Evolutionary conservation across 495 filamentous ascomycete genomes (phyloP), one percentile per base, ranked within the genome.

Genomic region (Tetracladium setigerum): DNA sequence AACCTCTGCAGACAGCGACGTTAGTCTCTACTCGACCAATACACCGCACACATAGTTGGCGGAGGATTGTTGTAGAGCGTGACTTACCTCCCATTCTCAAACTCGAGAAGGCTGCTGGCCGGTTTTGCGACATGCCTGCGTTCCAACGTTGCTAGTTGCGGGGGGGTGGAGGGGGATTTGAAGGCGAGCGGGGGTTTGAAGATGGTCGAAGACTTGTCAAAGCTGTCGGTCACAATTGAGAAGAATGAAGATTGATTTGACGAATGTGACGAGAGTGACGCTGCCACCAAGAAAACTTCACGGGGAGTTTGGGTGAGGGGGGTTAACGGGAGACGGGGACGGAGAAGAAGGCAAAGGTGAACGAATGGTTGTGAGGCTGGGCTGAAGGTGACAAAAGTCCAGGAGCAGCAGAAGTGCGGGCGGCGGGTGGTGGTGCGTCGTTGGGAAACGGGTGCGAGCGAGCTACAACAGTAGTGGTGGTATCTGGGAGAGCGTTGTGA

Each of bases 1-100:
- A 46, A 97, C 87, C 74, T 98, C 92, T 98, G 66, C 43, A 51
- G 49, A 32, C 37, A 24, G 44, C 60, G 66, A 49, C 42, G 43
- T 62, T 58, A 53, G 46, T 47, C 51, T 16, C n/a, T 5, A 12
- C 39, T 18, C 39, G 39, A 27, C 18, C 8, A 42, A 18, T n/a
- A 27, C 31, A 6, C n/a, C 18, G 19, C 17, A 32, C 14, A 16
- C 16, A 24, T 18, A 31, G 39, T 19, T 14, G 37, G 37, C 24
- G n/a, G 31, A 44, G n/a, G n/a, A n/a, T n/a, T n/a, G 11, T 22
- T 38, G 36, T 27, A 9, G n/a, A 40, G 46, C 47, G 41, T 37
- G 42, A 55, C 83, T 79, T 71, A 87, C 86, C 86, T 68, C 86
- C 86, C 83, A 89, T 88, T 66, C 86, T 78, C 69, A 90, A 69